A percentile compares a stretch with the other conserved stretches of the same genome.
phyloP scores from a whole-genome alignment of 345 rosid species.

The Arabidopsis arenosa region DNA sequence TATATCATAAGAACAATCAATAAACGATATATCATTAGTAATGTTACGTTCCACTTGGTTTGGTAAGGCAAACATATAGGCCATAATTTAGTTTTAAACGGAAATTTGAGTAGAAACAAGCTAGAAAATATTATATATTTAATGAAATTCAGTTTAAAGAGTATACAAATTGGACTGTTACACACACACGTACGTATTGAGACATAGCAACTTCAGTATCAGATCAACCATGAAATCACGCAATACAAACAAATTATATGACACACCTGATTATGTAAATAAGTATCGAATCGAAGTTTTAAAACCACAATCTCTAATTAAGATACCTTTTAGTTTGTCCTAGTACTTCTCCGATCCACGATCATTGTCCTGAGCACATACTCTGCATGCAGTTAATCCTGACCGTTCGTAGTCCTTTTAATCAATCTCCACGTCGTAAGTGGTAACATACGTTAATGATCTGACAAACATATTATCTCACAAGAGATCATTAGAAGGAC shows the following conservation, averaged over 20 bases:
- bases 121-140: conserved; percentile 3
- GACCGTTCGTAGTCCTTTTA: conserved; percentile 29
- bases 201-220: conserved; percentile 29
- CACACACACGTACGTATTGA: conserved; percentile 11
- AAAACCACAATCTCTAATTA: conserved; percentile 23
- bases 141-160: conserved; percentile 13
- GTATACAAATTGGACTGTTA: conserved; percentile 27
- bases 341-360: conserved; percentile 14
- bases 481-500: conserved; percentile 40
- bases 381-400: conserved; percentile 35
- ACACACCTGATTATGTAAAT: conserved; percentile 23
- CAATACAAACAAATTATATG: conserved; percentile 31
- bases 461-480: conserved; percentile 28
- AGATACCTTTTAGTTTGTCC: conserved; percentile 28
- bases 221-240: conserved; percentile 36
- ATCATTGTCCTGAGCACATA: conserved; percentile 4
- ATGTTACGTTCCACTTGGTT: conserved; percentile 9
- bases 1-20: neutral
- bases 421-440: conserved; percentile 28
- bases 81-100: neutral
- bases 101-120: neutral
- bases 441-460: conserved; percentile 8
- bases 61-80: neutral
- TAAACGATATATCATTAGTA: neutral
- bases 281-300: conserved; percentile 15